Base-by-base conservation (phyloP, 2,329 filamentous ascomycete species). In the Aspergillus transmontanensis region DNA sequence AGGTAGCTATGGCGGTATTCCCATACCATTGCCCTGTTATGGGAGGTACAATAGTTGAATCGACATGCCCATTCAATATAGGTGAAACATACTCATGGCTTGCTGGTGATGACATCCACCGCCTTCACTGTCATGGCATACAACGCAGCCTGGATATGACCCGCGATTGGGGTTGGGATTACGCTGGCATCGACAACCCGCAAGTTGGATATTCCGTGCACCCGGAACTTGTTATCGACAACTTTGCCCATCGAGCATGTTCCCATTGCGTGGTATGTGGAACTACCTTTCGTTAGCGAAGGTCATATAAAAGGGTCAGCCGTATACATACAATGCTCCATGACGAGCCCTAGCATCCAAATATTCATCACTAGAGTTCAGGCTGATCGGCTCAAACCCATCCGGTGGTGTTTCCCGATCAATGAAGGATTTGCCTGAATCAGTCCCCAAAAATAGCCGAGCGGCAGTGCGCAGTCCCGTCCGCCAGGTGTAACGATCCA, bases 211-310 rank as follows among this genome's bases (percentile, higher is more conserved):
- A 64, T 50, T 6, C 57, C 62, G n/a, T 62, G 58, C 11, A 66
- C 60, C 3, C 50, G 57, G n/a, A 66, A 36, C n/a, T 64, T 59
- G 9, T 30, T 56, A 41, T 66, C 62, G 28, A 64, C 64, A 14
- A 64, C 62, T 48, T 64, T 60, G 5, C 62, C 62, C 62, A 64
- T 66, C 4, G 57, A 64, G 14, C 59, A 39, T 43, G 51, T 64
- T 14, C 59, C 64, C 26, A 62, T 48, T 19, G 62, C 57, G 43
- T 64, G 62, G 21, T 57, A 62, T 36, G 62, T 46, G 2, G 62
- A 62, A 43, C 59, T 64, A 5, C 50, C 2, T 48, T n/a, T 4
- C 23, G 39, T 14, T 30, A 19, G 23, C 6, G 12, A 50, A 7
- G n/a, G 2, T 11, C 7, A 0, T 41, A 19, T 9, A 2, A 19